A percentile compares a stretch with the other conserved stretches of the same genome.
Evolutionary conservation across 768 basidiomycete genomes (phyloP).

Genomic region (Clathrus columnatus): DNA sequence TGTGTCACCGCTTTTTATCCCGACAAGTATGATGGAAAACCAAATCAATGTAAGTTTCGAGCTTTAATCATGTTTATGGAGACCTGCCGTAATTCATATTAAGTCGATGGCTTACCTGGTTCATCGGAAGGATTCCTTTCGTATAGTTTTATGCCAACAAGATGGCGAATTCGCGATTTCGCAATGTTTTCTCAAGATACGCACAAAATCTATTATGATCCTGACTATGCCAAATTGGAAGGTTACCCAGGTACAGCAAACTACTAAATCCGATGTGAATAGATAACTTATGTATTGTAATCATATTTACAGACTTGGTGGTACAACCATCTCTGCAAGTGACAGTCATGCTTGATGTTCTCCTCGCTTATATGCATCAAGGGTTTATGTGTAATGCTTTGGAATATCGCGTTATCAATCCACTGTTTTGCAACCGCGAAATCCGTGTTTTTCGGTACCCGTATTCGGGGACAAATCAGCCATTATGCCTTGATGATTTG

Average conservation of each 20-base stretch:
- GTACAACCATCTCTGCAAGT: neutral
- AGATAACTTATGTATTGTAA: neutral
- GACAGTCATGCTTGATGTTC: neutral
- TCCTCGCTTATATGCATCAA: neutral
- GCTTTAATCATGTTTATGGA: neutral
- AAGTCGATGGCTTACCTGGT: neutral
- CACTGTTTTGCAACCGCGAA: slow-evolving; percentile 1
- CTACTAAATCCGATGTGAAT: too few relatives aligned
- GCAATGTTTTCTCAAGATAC: neutral
- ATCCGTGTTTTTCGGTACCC: slow-evolving; percentile 1
- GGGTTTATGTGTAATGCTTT: neutral
- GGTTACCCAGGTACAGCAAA: slow-evolving; percentile 2
- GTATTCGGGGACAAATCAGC: neutral
- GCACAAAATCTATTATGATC: slow-evolving; percentile 1
- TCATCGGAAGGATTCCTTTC: neutral
- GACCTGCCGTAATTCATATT: neutral
- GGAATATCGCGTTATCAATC: slow-evolving; percentile 6
- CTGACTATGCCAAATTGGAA: neutral
- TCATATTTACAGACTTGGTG: neutral
- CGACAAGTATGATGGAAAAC: neutral
- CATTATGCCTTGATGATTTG: neutral
- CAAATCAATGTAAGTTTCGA: neutral
- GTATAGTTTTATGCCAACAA: neutral
- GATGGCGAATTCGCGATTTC: neutral
- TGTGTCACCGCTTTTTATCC: neutral